These are phyloP conservation scores for Nigrograna mackinnonii DNA, from an alignment of 2,329 filamentous ascomycete species.

Conservation along the genomic window DNA sequence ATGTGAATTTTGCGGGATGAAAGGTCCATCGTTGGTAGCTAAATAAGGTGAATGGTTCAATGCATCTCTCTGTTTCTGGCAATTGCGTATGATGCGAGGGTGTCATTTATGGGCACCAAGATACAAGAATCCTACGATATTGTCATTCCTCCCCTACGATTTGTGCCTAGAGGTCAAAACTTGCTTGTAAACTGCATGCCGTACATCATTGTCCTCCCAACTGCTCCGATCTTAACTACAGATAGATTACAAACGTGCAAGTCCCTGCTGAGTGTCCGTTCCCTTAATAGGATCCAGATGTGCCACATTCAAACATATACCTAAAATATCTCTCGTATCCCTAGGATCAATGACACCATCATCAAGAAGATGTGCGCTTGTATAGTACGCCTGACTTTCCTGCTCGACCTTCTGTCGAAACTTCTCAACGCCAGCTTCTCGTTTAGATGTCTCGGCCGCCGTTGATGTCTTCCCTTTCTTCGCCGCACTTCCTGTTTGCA, in stretches of 20 bases:
- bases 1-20: too few relatives aligned
- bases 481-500: constrained; percentile 26
- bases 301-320: constrained; percentile 42
- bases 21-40: too few relatives aligned
- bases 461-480: constrained; percentile 21
- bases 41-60: too few relatives aligned
- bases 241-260: neutral
- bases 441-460: constrained; percentile 8
- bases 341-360: constrained; percentile 45
- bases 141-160: too few relatives aligned
- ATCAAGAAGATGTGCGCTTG: constrained; percentile 36
- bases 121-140: too few relatives aligned
- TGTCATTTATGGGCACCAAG: too few relatives aligned
- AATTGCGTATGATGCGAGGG: too few relatives aligned
- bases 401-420: constrained; percentile 29
- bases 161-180: too few relatives aligned
- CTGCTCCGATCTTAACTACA: too few relatives aligned
- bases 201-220: too few relatives aligned
- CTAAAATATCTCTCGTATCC: constrained; percentile 42
- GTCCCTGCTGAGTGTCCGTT: neutral
- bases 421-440: constrained; percentile 19
- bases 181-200: too few relatives aligned
- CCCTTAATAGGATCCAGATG: neutral
- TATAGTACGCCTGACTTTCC: constrained; percentile 39
- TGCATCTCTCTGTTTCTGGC: too few relatives aligned